Conservation (phyloP, 345 rosid species). For the Pistacia atlantica region DNA sequence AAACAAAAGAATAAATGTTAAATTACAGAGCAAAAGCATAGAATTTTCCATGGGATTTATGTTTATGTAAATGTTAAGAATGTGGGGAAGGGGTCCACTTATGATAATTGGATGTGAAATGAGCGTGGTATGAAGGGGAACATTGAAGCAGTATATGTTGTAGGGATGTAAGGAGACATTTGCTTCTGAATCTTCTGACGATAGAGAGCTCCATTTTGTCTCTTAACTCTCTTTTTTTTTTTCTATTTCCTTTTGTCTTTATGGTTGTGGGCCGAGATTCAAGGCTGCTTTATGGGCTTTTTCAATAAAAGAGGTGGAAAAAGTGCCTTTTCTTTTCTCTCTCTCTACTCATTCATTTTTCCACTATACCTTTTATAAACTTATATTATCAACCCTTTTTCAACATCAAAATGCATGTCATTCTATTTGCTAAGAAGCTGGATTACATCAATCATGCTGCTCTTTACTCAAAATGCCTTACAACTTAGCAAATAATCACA, state of each 20-base stretch:
- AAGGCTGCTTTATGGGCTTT: conserved; percentile 25
- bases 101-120: conserved; percentile 31
- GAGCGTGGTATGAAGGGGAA: conserved; percentile 56
- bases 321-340: background rate
- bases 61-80: background rate
- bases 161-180: conserved; percentile 71
- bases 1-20: conserved; percentile 15
- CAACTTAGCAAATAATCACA: no score
- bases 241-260: conserved; percentile 1
- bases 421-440: no score
- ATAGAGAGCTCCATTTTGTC: conserved; percentile 36
- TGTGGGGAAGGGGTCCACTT: conserved; percentile 12
- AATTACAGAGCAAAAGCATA: background rate
- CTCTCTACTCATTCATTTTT: background rate
- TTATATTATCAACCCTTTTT: no score
- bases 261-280: conserved; percentile 21
- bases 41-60: background rate
- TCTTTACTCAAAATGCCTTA: no score
- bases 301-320: background rate
- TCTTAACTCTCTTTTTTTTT: background rate
- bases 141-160: conserved; percentile 56
- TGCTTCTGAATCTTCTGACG: conserved; percentile 34
- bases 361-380: background rate
- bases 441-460: no score
- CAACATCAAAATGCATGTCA: no score